phyloP scores from a whole-genome alignment of 805 yeast species.

The Sporopachydermia lactativora region DNA sequence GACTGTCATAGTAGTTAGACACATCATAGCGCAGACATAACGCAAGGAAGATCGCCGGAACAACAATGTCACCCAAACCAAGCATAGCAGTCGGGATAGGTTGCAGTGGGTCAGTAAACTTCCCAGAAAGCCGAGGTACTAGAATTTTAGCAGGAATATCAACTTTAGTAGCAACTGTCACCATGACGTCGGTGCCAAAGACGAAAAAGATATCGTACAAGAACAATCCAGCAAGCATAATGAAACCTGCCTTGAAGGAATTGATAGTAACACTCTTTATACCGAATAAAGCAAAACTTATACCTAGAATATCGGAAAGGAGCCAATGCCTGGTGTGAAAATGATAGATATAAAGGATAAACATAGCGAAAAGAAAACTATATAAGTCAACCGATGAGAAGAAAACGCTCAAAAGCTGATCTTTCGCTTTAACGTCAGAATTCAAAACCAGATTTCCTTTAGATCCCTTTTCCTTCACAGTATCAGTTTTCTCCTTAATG shows the following conservation, averaged over 20 bases:
- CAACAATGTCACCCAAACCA: slow-evolving; percentile 54
- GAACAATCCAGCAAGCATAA: slow-evolving; percentile 35
- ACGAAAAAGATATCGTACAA: slow-evolving; percentile 56
- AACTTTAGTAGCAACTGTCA: slow-evolving; percentile 39
- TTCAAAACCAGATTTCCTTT: slow-evolving; percentile 4
- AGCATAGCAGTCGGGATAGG: slow-evolving; percentile 25
- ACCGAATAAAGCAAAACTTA: slow-evolving; percentile 29
- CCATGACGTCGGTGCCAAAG: slow-evolving; percentile 47
- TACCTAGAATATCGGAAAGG: slow-evolving; percentile 28
- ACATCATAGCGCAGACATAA: slow-evolving; percentile 43
- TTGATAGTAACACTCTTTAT: slow-evolving; percentile 25
- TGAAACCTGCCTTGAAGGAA: slow-evolving; percentile 30
- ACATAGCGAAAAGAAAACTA: slow-evolving; percentile 9
- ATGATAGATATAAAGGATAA: slow-evolving; percentile 7
- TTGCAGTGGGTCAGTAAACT: slow-evolving; percentile 6
- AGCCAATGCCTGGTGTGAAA: slow-evolving; percentile 30
- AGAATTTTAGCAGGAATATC: slow-evolving; percentile 40
- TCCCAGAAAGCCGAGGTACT: slow-evolving; percentile 24
- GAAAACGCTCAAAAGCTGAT: slow-evolving; percentile 23
- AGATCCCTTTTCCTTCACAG: slow-evolving; percentile 5
- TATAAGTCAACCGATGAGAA: slow-evolving; percentile 19
- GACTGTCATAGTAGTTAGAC: slow-evolving; percentile 22
- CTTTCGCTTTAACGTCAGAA: slow-evolving; percentile 12
- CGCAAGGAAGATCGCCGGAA: slow-evolving; percentile 42
- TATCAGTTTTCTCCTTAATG: slow-evolving; percentile 4